phyloP scores from a whole-genome alignment of 148 eudicot species.

The Persicaria maculosa region DNA sequence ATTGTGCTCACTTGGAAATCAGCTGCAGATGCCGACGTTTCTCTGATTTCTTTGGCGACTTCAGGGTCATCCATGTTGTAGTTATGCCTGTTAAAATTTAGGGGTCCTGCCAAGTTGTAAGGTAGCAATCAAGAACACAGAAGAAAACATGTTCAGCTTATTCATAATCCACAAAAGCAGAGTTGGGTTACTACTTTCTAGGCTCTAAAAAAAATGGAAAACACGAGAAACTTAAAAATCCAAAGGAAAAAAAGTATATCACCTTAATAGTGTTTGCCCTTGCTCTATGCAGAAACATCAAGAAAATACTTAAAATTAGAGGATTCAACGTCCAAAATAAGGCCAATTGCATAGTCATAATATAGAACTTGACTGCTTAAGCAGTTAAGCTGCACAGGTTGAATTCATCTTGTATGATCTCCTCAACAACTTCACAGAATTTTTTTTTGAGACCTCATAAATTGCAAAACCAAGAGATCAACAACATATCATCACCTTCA shows the following conservation, averaged over 20 bases:
- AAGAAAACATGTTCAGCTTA: too few relatives aligned
- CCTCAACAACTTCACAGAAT: constrained; percentile 16
- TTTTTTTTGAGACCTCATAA: not conserved
- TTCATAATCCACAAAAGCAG: not conserved
- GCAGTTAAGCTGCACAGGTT: too few relatives aligned
- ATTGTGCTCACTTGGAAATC: constrained; percentile 84
- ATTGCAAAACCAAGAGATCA: constrained; percentile 38
- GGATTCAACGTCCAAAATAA: constrained; percentile 20
- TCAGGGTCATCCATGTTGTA: constrained; percentile 29
- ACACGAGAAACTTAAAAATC: not conserved
- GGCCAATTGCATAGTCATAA: constrained; percentile 19
- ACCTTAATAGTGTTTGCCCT: too few relatives aligned
- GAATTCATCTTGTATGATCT: too few relatives aligned
- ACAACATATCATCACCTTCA: constrained; percentile 55
- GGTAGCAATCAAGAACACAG: not conserved
- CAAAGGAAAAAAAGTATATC: not conserved
- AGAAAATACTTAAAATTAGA: constrained; percentile 12
- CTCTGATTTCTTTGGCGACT: constrained; percentile 31
- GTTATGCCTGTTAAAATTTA: constrained; percentile 31
- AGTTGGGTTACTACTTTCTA: not conserved
- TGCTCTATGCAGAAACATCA: not conserved
- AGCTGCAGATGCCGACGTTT: constrained; percentile 62
- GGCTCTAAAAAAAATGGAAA: not conserved
- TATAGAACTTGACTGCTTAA: too few relatives aligned
- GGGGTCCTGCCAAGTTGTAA: constrained; percentile 24